These are phyloP conservation scores for Aspergillus alliaceus DNA, from an alignment of 2,329 filamentous ascomycete species.

Conservation along the genomic window DNA sequence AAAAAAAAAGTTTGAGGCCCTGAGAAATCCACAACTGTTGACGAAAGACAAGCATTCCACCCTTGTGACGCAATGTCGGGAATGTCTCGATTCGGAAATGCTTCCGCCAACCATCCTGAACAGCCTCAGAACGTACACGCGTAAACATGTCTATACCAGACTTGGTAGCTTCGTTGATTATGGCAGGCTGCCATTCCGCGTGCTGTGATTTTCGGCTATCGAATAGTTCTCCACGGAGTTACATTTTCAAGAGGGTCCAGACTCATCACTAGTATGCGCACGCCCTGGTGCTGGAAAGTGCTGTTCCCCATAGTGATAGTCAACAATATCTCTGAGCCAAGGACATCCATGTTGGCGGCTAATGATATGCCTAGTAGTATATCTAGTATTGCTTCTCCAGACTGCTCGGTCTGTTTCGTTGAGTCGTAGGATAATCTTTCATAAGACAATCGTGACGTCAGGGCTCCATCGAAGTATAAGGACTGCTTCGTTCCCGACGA, in stretches of 20 bases:
- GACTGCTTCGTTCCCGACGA: background rate
- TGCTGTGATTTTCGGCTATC: too few relatives aligned
- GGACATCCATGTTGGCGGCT: background rate
- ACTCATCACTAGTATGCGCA: too few relatives aligned
- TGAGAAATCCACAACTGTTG: background rate
- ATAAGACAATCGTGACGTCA: background rate
- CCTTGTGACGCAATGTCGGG: slow-evolving; percentile 1
- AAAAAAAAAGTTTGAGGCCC: background rate
- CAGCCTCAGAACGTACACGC: too few relatives aligned
- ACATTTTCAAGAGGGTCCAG: background rate
- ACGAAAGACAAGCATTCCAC: background rate
- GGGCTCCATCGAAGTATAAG: too few relatives aligned
- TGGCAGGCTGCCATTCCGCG: too few relatives aligned
- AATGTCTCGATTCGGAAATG: background rate
- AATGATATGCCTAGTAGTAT: too few relatives aligned
- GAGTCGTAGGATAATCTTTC: background rate
- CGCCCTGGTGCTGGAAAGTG: background rate
- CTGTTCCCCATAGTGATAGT: background rate
- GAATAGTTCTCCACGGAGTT: too few relatives aligned
- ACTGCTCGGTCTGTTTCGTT: background rate
- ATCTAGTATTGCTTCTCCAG: background rate
- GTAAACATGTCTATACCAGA: too few relatives aligned
- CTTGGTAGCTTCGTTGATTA: too few relatives aligned
- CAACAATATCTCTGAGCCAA: background rate
- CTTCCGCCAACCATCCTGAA: background rate